phyloP scores from a whole-genome alignment of 306 rosid genomes.

The Rubus idaeus region DNA sequence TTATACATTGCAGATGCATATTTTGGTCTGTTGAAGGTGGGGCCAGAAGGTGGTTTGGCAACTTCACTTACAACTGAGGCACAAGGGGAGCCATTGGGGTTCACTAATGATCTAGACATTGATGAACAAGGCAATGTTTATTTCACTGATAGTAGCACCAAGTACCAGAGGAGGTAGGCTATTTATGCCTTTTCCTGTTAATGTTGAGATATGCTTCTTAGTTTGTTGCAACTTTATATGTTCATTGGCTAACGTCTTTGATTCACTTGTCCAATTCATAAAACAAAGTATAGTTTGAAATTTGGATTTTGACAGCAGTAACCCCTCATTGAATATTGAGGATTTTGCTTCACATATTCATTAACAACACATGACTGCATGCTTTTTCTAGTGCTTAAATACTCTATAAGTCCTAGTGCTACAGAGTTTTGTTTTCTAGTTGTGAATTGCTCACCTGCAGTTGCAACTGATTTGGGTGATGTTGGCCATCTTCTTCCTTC shows the following conservation, averaged over 20 bases:
- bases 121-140: conserved; percentile 82
- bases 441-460: not conserved
- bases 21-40: conserved; percentile 79
- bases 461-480: not conserved
- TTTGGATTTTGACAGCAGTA: not conserved
- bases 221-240: not conserved
- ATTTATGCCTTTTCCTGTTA: conserved; percentile 17
- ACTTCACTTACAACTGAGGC: conserved; percentile 76
- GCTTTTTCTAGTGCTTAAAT: not conserved
- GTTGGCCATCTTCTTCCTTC: not conserved
- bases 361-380: not conserved
- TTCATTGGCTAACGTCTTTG: not conserved
- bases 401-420: not conserved
- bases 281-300: not conserved
- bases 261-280: not conserved
- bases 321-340: not conserved
- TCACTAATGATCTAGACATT: conserved; percentile 83
- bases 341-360: not conserved
- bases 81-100: conserved; percentile 69
- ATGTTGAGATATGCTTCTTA: not conserved
- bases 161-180: conserved; percentile 70
- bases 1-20: conserved; percentile 93
- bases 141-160: conserved; percentile 79
- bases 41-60: conserved; percentile 91
- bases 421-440: not conserved